Evolutionary conservation across 768 basidiomycete genomes (phyloP).

Genomic region (Suillus occidentalis): DNA sequence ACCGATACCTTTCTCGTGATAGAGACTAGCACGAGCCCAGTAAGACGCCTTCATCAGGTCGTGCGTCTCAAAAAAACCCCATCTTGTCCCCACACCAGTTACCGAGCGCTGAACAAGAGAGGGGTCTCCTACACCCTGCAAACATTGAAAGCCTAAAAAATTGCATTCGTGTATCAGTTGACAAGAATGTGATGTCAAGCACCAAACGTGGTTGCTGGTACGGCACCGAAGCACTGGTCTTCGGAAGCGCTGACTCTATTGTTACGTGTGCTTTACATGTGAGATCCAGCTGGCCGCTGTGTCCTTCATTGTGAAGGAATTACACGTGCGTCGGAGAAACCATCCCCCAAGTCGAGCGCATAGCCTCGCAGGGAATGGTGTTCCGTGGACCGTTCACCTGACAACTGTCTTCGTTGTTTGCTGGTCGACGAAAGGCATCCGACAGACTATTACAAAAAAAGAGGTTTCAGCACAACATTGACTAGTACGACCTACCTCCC

Average conservation of each 20-base stretch:
- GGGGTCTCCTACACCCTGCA: neutral
- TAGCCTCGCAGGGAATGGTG: too few species aligned
- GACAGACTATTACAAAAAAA: too few species aligned
- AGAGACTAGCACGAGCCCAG: neutral
- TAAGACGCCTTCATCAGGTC: neutral
- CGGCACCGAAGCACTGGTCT: neutral
- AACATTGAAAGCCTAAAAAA: neutral
- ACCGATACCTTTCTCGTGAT: neutral
- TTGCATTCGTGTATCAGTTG: neutral
- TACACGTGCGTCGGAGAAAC: too few species aligned
- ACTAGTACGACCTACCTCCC: too few species aligned
- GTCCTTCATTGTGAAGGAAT: too few species aligned
- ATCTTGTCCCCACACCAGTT: neutral
- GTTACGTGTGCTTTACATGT: neutral
- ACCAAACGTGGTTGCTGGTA: neutral
- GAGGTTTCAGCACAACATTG: too few species aligned
- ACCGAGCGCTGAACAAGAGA: neutral
- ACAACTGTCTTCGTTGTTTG: too few species aligned
- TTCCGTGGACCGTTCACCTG: too few species aligned
- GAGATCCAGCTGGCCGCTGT: neutral
- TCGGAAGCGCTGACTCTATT: neutral
- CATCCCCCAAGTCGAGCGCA: too few species aligned
- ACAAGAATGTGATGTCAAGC: neutral
- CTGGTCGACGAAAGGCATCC: too few species aligned
- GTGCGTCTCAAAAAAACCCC: neutral